Conservation (phyloP, 352 stramenopile genomes). For the Phytophthora megakarya region DNA sequence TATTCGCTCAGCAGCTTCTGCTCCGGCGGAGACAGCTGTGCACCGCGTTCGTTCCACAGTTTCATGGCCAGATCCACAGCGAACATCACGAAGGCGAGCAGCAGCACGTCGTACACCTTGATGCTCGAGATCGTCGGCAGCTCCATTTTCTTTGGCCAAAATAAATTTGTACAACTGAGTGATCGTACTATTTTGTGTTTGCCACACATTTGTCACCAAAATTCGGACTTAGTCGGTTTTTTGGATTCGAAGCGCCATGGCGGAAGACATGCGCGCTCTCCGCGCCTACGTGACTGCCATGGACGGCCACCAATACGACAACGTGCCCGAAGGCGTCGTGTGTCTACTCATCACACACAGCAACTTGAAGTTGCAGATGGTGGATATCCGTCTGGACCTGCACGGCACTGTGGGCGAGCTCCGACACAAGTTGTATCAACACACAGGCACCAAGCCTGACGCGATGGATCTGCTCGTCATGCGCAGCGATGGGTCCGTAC, state of each 20-base stretch:
- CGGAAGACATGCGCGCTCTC: conserved; percentile 72
- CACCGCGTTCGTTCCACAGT: conserved; percentile 55
- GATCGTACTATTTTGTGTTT: too few relatives aligned
- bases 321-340: conserved; percentile 88
- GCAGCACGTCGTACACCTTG: conserved; percentile 73
- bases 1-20: conserved; percentile 64
- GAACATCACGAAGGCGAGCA: conserved; percentile 66
- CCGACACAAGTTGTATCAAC: conserved; percentile 93
- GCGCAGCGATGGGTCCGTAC: conserved; percentile 53
- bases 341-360: conserved; percentile 97
- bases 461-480: conserved; percentile 84
- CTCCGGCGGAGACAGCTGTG: conserved; percentile 61
- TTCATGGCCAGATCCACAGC: conserved; percentile 54
- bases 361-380: conserved; percentile 96
- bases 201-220: too few relatives aligned
- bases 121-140: conserved; percentile 56
- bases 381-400: conserved; percentile 97
- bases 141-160: conserved; percentile 24
- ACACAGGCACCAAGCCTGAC: conserved; percentile 94
- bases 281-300: conserved; percentile 85
- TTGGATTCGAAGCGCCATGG: conserved; percentile 56
- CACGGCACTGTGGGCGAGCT: conserved; percentile 90
- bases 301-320: conserved; percentile 87
- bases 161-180: too few relatives aligned
- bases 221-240: conserved; percentile 41